phyloP scores from a whole-genome alignment of 805 yeast species.

The Hanseniaspora valbyensis region DNA sequence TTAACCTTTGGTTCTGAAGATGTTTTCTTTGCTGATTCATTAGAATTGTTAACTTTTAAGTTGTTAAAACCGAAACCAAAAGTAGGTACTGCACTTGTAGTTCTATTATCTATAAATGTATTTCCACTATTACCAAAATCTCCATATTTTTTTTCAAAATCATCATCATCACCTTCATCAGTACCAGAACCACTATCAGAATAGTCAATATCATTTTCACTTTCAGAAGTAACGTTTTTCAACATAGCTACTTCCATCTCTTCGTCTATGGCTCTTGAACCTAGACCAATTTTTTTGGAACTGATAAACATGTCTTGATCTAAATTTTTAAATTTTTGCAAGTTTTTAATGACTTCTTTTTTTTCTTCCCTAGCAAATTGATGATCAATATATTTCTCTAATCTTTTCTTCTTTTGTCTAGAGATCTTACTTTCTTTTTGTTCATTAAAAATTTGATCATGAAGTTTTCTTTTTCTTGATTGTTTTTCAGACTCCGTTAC shows the following conservation, averaged over 20 bases:
- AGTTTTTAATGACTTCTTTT: slow-evolving; percentile 59
- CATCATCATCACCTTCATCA: slow-evolving; percentile 23
- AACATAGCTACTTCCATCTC: slow-evolving; percentile 59
- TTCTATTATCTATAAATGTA: slow-evolving; percentile 59
- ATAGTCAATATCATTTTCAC: slow-evolving; percentile 31
- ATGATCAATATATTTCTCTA: slow-evolving; percentile 87
- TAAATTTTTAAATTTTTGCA: slow-evolving; percentile 45
- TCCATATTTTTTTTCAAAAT: slow-evolving; percentile 24
- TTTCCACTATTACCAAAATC: slow-evolving; percentile 16
- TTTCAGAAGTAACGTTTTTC: slow-evolving; percentile 39
- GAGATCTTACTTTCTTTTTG: slow-evolving; percentile 55
- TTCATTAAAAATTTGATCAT: slow-evolving; percentile 45
- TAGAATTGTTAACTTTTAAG: slow-evolving; percentile 32
- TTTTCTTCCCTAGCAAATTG: slow-evolving; percentile 83
- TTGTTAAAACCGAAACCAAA: slow-evolving; percentile 60
- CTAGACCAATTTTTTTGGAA: slow-evolving; percentile 68
- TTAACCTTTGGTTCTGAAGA: slow-evolving; percentile 34
- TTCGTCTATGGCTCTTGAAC: slow-evolving; percentile 55
- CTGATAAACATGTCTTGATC: slow-evolving; percentile 63
- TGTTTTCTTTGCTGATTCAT: slow-evolving; percentile 9
- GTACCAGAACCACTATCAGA: slow-evolving; percentile 20
- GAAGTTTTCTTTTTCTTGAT: slow-evolving; percentile 51
- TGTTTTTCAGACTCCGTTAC: slow-evolving; percentile 41
- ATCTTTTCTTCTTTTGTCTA: slow-evolving; percentile 53
- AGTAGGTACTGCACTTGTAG: slow-evolving; percentile 38